Base-by-base conservation (phyloP, 208 protist genomes). In the Wallacemonas collosoma region DNA sequence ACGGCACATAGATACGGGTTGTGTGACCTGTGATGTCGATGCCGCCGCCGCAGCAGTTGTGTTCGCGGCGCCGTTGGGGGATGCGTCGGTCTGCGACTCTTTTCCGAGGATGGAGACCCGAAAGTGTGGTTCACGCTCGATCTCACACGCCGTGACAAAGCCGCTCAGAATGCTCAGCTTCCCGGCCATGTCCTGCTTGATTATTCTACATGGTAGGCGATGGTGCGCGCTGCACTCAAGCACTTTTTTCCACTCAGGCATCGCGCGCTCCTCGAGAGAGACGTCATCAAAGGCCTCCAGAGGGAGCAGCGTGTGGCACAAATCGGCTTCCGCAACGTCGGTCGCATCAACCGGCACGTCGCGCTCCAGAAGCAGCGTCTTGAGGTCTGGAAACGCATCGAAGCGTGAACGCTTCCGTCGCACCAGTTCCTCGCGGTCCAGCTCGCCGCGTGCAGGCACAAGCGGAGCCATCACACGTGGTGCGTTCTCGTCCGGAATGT, bases 281-380 rank as follows among this genome's bases (percentile, higher is more conserved):
- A 85, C 74, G 58, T 94, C 86, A 75, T 99, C 98, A 77, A 99
- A 98, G 2, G 84, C 83, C 60, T 98, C 89, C 9, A 99, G 81
- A 2, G 96, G 96, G 9, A 99, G 76, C 36, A 94, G 91, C 1
- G 82, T 66, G 63, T 92, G 75, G 74, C 89, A 95, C 36, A 54
- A 68, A 12, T 80, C 83, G 2, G 43, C 35, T 7, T 74, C 73
- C 12, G 38, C 56, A 8, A 38, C 51, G 4, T 44, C 57, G 6
- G 58, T 64, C 12, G 81, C 68, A n/a, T 66, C 66, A 12, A 60
- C 1, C n/a, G 61, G 78, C 47, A 98, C 64, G 38, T 87, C 94
- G 9, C 75, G 85, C 50, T 85, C 79, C 35, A 66, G 43, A 2
- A 99, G 83, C 41, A 98, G 73, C 39, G 68, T 54, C 54, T 87